Base-by-base conservation (phyloP, 208 protist genomes). In the Porcisia hertigi region DNA sequence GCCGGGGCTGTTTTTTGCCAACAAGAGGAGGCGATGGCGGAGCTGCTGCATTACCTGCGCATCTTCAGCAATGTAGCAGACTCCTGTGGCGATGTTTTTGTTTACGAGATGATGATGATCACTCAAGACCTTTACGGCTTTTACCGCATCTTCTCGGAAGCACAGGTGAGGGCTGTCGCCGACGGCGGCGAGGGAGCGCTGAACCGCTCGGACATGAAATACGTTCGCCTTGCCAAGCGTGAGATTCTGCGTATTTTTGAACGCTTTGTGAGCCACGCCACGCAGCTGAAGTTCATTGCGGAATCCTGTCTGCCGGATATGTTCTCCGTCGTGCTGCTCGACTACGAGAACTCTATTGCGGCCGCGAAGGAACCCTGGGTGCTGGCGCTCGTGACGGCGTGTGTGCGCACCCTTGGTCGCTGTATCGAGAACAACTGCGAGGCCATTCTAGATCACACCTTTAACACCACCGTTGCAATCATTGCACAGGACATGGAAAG, bases 381-480 rank as follows among this genome's bases (percentile, higher is more conserved):
- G 0, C 86, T 99, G 65, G 93, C 87, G 14, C 82, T 99, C 20
- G 92, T 98, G 23, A 88, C 92, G 18, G 86, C 86, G 18, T 95
- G 98, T 69, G 92, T 99, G 47, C 87, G 92, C 59, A 98, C 96
- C 62, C 86, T 99, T 2, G 85, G 92, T 70, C 49, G 64, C 12
- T 80, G 83, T 18, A 76, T 99, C 34, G 73, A 74, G n/a, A 85
- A 74, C 11, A 83, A 99, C 74, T 94, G 99, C 53, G 96, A 90
- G 1, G 85, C 87, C 47, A 99, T 99, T 69, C 87, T 99, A 2
- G 97, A 98, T 69, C 86, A 94, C 67, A 94, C 98, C 11, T 99
- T 99, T 85, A 96, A 98, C 72, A 86, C 90, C 14, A 99, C 99
- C 3, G 86, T 99, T n/a, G 86, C 91, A 36, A 99, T 99, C 97